Evolutionary conservation across 176 grass and related monocot species (phyloP).

Genomic region (Bonia amplexicaulis): DNA sequence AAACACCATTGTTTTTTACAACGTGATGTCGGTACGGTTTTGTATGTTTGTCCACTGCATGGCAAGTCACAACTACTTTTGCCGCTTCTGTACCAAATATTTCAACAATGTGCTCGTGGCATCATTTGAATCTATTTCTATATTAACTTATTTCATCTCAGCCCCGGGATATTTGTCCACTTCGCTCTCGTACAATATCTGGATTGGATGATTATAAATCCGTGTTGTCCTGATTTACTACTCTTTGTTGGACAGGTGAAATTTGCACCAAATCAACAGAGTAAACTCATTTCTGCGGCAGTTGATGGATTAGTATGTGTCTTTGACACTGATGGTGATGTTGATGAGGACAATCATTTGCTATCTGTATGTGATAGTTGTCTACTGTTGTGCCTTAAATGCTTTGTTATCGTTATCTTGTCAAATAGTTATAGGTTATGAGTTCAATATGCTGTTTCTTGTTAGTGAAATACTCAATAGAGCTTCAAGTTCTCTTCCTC

Average conservation of each 20-base stretch:
- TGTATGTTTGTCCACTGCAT: background rate
- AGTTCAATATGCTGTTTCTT: background rate
- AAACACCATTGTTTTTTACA: background rate
- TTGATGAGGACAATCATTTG: slow-evolving; percentile 65
- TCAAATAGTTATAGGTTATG: background rate
- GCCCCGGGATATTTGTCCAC: background rate
- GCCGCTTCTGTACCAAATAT: background rate
- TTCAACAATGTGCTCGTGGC: background rate
- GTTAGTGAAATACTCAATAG: background rate
- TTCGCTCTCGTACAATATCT: background rate
- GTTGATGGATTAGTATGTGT: slow-evolving; percentile 84
- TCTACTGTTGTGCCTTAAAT: slow-evolving; percentile 7
- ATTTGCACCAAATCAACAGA: slow-evolving; percentile 67
- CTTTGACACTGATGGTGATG: slow-evolving; percentile 70
- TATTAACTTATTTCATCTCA: background rate
- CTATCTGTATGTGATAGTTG: slow-evolving; percentile 45
- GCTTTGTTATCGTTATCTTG: background rate
- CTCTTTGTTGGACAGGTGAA: slow-evolving; percentile 36
- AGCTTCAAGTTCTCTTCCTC: background rate
- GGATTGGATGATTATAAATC: background rate
- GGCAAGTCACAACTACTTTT: background rate
- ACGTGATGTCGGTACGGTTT: background rate
- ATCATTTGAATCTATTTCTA: background rate
- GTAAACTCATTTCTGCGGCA: slow-evolving; percentile 66
- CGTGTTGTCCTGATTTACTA: background rate